Percentiles rank a stretch among this genome's conserved stretches.
These are phyloP conservation scores for Fusarium odoratissimum DNA, from an alignment of 2,329 filamentous ascomycete species.

Conservation along the genomic window DNA sequence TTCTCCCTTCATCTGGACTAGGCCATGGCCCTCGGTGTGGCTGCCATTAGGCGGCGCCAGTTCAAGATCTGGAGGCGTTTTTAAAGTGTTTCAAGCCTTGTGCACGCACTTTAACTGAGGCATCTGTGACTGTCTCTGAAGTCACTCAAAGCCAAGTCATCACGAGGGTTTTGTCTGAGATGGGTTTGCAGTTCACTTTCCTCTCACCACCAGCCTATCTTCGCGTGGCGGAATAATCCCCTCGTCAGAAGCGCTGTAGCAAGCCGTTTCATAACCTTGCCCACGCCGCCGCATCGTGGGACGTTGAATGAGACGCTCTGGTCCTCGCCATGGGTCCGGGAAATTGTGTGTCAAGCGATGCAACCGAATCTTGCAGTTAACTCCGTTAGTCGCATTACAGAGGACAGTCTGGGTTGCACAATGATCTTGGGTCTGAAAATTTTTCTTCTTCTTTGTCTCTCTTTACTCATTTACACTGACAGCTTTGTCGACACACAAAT, in stretches of 20 bases:
- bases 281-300: conserved; percentile 21
- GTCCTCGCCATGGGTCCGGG: conserved; percentile 28
- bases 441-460: conserved; percentile 1
- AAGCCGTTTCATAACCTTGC: conserved; percentile 43
- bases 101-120: conserved; percentile 22
- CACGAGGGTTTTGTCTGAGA: not conserved
- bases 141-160: conserved; percentile 2
- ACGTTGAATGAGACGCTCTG: conserved; percentile 31
- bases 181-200: not conserved
- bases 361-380: conserved; percentile 18
- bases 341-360: conserved; percentile 40
- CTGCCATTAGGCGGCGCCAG: not conserved
- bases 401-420: conserved; percentile 10
- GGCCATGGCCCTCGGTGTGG: conserved; percentile 5
- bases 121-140: not conserved
- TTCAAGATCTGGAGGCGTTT: conserved; percentile 6
- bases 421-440: not conserved
- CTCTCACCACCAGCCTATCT: conserved; percentile 5
- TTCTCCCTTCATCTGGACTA: not conserved
- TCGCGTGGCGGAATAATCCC: conserved; percentile 28
- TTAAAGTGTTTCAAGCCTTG: conserved; percentile 3
- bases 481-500: conserved; percentile 12
- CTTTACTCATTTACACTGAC: conserved; percentile 5
- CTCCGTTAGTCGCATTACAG: not conserved
- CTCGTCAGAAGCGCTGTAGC: conserved; percentile 20